phyloP scores from a whole-genome alignment of 495 filamentous ascomycete species.

The Rostrohypoxylon terebratum region DNA sequence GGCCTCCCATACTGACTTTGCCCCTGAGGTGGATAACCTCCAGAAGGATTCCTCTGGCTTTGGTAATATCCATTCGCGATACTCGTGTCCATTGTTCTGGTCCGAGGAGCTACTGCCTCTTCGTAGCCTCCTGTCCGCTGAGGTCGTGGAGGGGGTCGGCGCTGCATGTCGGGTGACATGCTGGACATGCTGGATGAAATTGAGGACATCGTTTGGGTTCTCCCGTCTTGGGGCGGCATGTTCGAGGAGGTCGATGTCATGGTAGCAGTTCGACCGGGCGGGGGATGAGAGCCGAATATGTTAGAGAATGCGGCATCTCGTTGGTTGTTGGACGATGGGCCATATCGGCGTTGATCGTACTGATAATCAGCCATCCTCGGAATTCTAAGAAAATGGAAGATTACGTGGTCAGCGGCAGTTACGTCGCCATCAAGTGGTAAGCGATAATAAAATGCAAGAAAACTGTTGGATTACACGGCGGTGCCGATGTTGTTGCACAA shows the following conservation, averaged over 20 bases:
- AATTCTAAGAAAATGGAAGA: slow-evolving; percentile 40
- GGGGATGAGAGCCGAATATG: slow-evolving; percentile 92
- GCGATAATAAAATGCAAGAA: slow-evolving; percentile 15
- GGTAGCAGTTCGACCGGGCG: slow-evolving; percentile 86
- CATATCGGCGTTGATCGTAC: slow-evolving; percentile 76
- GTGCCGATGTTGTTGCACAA: slow-evolving; percentile 42
- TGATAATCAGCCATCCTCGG: slow-evolving; percentile 87
- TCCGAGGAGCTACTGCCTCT: slow-evolving; percentile 48
- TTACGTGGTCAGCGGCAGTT: slow-evolving; percentile 40
- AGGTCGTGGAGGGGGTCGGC: slow-evolving; percentile 70
- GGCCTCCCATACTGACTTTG: slow-evolving; percentile 43
- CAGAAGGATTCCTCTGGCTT: slow-evolving; percentile 64
- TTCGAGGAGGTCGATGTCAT: slow-evolving; percentile 75
- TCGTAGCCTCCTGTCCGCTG: slow-evolving; percentile 65
- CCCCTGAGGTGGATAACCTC: slow-evolving; percentile 51
- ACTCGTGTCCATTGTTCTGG: slow-evolving; percentile 56
- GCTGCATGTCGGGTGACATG: slow-evolving; percentile 66
- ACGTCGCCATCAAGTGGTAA: slow-evolving; percentile 23
- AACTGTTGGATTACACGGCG: slow-evolving; percentile 27
- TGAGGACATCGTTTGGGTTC: slow-evolving; percentile 90
- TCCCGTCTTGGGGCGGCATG: slow-evolving; percentile 64
- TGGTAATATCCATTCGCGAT: slow-evolving; percentile 67
- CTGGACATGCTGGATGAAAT: slow-evolving; percentile 77
- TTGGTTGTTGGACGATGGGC: slow-evolving; percentile 76
- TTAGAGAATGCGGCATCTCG: slow-evolving; percentile 95